A percentile compares a stretch with the other conserved stretches of the same genome.
These are phyloP conservation scores for Mortierella sp. DNA, from an alignment of 371 early-diverging fungal genomes.

Conservation along the genomic window DNA sequence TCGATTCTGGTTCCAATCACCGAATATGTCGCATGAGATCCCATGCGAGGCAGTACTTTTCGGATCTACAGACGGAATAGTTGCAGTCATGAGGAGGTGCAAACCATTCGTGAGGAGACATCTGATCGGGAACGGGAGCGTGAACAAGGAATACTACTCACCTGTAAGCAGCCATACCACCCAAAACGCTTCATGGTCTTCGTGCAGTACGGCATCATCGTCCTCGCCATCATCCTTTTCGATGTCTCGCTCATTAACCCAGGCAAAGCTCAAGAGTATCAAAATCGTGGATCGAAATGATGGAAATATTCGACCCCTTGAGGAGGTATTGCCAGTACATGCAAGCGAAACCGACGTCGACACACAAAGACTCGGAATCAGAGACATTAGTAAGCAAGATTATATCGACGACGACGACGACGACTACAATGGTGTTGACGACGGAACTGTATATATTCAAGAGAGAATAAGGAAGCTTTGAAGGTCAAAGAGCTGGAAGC, in stretches of 20 bases:
- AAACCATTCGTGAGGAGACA: slow-evolving; percentile 29
- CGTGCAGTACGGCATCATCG: neutral
- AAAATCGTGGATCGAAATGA: slow-evolving; percentile 3
- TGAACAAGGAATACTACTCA: neutral
- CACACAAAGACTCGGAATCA: neutral
- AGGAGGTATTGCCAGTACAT: neutral
- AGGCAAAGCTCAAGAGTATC: neutral
- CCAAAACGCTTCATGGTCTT: neutral
- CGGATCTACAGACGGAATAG: slow-evolving; percentile 28
- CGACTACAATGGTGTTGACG: too few relatives aligned
- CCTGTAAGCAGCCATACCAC: neutral
- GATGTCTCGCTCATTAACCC: neutral
- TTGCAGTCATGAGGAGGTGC: slow-evolving; percentile 19
- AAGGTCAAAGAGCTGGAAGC: too few relatives aligned
- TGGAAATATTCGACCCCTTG: neutral
- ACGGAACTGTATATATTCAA: too few relatives aligned
- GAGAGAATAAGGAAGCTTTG: too few relatives aligned
- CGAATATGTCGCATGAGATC: slow-evolving; percentile 11
- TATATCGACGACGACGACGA: neutral
- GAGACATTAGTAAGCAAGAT: neutral
- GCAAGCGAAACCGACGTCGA: too few relatives aligned
- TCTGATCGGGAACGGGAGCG: neutral
- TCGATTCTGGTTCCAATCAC: slow-evolving; percentile 41
- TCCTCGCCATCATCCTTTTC: neutral
- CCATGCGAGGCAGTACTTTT: slow-evolving; percentile 36